Percentiles rank a stretch among this genome's conserved stretches.
These are phyloP conservation scores for Abrus precatorius DNA, from an alignment of 306 rosid genomes.

Conservation along the genomic window DNA sequence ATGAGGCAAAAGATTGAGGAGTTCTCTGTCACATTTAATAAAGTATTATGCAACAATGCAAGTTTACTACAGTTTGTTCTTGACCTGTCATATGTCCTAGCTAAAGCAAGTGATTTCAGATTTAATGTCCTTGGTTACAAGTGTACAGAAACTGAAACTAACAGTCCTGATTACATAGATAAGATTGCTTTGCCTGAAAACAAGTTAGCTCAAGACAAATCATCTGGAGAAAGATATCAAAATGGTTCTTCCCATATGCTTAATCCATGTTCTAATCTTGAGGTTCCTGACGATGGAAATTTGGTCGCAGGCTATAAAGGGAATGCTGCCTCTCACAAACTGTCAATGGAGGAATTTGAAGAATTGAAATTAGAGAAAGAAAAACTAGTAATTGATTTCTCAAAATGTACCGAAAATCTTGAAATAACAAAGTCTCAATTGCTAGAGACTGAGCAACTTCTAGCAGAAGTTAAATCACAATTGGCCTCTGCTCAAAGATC, in stretches of 20 bases:
- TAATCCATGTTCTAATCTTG: constrained; percentile 72
- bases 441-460: constrained; percentile 88
- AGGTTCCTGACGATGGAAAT: constrained; percentile 89
- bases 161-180: constrained; percentile 94
- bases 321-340: constrained; percentile 55
- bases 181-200: constrained; percentile 93
- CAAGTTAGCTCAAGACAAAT: constrained; percentile 67
- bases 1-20: constrained; percentile 76
- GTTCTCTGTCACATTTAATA: constrained; percentile 69
- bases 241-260: constrained; percentile 65
- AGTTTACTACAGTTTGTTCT: constrained; percentile 77
- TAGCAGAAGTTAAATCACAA: constrained; percentile 81
- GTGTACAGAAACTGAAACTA: constrained; percentile 70
- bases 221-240: constrained; percentile 69
- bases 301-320: constrained; percentile 61
- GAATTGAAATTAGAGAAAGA: constrained; percentile 80
- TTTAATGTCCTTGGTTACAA: constrained; percentile 77
- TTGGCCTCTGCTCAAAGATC: constrained; percentile 81
- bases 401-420: constrained; percentile 72
- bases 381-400: constrained; percentile 65
- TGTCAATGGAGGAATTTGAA: constrained; percentile 71
- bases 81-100: constrained; percentile 80
- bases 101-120: constrained; percentile 79
- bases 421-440: constrained; percentile 78
- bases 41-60: constrained; percentile 61